Base-by-base conservation (phyloP, 2,329 filamentous ascomycete species). In the Hirsutella thompsonii region DNA sequence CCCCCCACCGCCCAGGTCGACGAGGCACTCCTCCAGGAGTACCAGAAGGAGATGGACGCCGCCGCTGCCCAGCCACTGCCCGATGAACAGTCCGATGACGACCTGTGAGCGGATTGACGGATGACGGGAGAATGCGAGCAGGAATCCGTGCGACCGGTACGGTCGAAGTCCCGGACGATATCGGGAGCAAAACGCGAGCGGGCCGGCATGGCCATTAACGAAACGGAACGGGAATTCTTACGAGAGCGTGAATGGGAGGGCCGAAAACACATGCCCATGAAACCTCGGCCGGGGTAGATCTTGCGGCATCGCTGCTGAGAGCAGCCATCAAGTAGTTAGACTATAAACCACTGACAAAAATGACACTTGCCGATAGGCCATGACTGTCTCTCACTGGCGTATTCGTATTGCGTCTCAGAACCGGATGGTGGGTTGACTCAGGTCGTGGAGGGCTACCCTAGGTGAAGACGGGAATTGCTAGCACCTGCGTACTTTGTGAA, bases 1-100 rank as follows among this genome's bases (percentile, higher is more conserved):
- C 92, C 92, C 55, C 89, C 92, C 47, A 90, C 92, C 63, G 87
- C 90, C 55, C 70, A 81, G 61, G 86, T 98, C 66, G 87, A 96
- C 69, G 76, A 83, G 67, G 75, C 72, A 42, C 81, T 93, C 50
- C 76, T 95, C 57, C 73, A 76, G 54, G 65, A 86, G 70, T 94
- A 94, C 75, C 71, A 82, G 66, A 71, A 82, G 67, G 92, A 98
- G 74, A 94, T 98, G 86, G 67, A 76, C 47, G 75, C 73, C 39
- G 92, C 92, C 49, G 79, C 83, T 48, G 55, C 73, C 49, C 79
- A 83, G 79, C 88, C 92, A 57, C 85, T 98, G 56, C 92, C 92
- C 52, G 89, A 88, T 59, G 92, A 96, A 76, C 85, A 93, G 52
- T 90, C 94, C 55, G 79, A 86, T 52, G 76, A 80, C 46, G 72